Base-by-base conservation (phyloP, 1,284 basidiomycete species). In the Ustilago loliicola region DNA sequence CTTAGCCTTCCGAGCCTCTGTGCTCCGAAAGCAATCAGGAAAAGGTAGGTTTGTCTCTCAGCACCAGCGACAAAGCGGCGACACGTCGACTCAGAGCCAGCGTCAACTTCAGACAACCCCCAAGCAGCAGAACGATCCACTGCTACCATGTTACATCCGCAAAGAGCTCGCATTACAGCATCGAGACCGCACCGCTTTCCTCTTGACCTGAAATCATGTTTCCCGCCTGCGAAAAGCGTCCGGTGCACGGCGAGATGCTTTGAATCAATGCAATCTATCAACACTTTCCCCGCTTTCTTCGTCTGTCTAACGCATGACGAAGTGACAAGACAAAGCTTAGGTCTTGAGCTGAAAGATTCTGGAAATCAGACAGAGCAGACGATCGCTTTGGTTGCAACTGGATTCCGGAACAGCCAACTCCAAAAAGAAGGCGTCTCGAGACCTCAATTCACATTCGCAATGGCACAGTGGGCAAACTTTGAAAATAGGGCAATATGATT, bases 1-100 rank as follows among this genome's bases (percentile, higher is more conserved):
- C 40, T 9, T 53, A 30, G 51, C 25, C 48, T 27, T 50, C 48
- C 23, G 27, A 50, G 42, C 42, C 42, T 45, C 42, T 7, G 42
- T 21, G 42, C 25, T 30, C 32, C 19, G 21, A 55, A 15, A 30
- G 36, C n/a, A 10, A 38, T 21, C 32, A 38, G 23, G 5, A 25
- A 40, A 55, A 55, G 53, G 53, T 55, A 55, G 53, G 53, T 55
- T 17, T 54, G 9, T 27, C 38, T 40, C 38, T 27, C n/a, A 48
- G 21, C 45, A 48, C 11, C 13, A 23, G 21, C 45, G 23, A 15
- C 13, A n/a, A 17, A 15, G 38, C 34, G 34, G 34, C 34, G 34
- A 15, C 34, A 36, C 34, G 19, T 2, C 38, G 15, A 7, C 38
- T 21, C 45, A 48, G 45, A 23, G 45, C n/a, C 45, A 19, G 38